Base-by-base conservation (phyloP, 2,329 filamentous ascomycete species). In the Lasiodiplodia theobromae region DNA sequence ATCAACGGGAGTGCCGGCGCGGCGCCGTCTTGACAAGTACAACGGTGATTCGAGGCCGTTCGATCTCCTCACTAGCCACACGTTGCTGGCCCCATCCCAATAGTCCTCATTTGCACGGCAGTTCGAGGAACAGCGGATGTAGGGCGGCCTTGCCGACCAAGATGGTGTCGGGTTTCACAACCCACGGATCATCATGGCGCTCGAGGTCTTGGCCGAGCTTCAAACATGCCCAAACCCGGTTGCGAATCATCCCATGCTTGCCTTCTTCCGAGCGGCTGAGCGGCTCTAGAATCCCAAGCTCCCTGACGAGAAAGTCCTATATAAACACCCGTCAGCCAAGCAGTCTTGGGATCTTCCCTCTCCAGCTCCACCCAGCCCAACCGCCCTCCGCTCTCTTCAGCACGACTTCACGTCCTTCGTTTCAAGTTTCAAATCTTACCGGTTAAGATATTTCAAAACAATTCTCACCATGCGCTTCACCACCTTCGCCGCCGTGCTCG, bases 401-500 rank as follows among this genome's bases (percentile, higher is more conserved):
- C 25, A 58, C 31, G 31, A 34, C 31, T 34, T 34, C 31, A 21
- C 18, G 53, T 44, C 53, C 34, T 49, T 67, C 65, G 28, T 58
- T 67, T 52, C 21, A 23, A 40, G 4, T 21, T 11, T 5, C 14
- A 54, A 25, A 7, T 57, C 54, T 57, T 57, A 40, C 18, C 54
- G 31, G 34, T 23, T 23, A 38, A 57, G 34, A 40, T 12, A 37
- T 18, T 28, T 37, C 38, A 34, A 23, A 54, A 14, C 18, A 37
- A 31, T n/a, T 3, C 6, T 18, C 58, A 60, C 34, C 40, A 54
- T 63, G 47, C 57, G n/a, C 18, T 63, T 68, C 57, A 37, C 54
- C 53, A 38, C 57, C 54, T 25, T 73, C 37, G 62, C 68, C 16
- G 18, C 72, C 31, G 66, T 72, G 40, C 66, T 69, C 37, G 66